These are phyloP conservation scores for Colletotrichum acutatum DNA, from an alignment of 2,329 filamentous ascomycete species.

Conservation along the genomic window DNA sequence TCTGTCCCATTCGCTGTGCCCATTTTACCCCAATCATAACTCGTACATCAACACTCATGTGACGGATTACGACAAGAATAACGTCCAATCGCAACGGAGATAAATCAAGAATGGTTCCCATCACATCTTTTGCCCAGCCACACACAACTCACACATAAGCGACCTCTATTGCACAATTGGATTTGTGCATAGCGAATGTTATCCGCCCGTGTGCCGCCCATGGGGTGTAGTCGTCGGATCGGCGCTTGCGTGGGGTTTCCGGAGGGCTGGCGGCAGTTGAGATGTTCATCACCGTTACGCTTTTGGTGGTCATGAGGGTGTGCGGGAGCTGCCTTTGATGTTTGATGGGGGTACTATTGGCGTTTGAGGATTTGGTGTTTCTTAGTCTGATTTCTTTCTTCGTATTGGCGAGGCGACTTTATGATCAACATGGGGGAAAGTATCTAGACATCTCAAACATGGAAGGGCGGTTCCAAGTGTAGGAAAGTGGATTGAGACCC, in stretches of 20 bases:
- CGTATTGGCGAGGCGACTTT: neutral
- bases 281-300: neutral
- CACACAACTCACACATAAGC: neutral
- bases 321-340: neutral
- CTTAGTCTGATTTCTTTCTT: neutral
- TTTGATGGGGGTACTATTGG: neutral
- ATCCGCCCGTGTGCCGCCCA: constrained; percentile 11
- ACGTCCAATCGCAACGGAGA: neutral
- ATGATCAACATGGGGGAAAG: neutral
- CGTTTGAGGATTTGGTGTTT: neutral
- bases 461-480: neutral
- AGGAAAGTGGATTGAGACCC: neutral
- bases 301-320: neutral
- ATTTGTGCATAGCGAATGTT: constrained; percentile 23
- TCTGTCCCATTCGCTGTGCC: neutral
- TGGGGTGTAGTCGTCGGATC: neutral
- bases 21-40: constrained; percentile 13
- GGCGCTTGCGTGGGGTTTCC: constrained; percentile 4
- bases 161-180: neutral
- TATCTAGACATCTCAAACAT: neutral
- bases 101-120: neutral
- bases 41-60: neutral
- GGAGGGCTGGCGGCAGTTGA: neutral
- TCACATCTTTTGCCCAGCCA: constrained; percentile 6
- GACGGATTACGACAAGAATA: neutral